Evolutionary conservation across 352 stramenopile genomes (phyloP).

Genomic region (Globisporangium uncinulatum): DNA sequence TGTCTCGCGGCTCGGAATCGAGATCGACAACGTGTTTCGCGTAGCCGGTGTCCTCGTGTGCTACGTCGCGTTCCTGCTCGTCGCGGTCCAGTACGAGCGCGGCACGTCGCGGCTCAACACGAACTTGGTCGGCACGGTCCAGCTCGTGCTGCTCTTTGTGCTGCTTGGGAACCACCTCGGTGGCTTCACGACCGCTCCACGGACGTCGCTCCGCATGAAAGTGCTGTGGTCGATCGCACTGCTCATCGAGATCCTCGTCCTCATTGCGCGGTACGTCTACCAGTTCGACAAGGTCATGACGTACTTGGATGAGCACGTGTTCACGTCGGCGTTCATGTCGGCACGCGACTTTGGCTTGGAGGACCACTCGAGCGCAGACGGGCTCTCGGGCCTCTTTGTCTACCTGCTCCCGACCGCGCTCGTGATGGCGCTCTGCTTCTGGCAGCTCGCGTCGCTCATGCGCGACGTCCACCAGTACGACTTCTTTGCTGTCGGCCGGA

Average conservation of each 20-base stretch:
- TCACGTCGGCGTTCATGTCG: conserved; percentile 65
- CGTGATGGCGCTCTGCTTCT: conserved; percentile 74
- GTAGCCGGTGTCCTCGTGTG: conserved; percentile 55
- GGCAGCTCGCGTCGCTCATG: conserved; percentile 76
- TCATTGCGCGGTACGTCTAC: conserved; percentile 73
- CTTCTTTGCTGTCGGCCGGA: conserved; percentile 55
- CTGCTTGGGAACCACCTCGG: conserved; percentile 70
- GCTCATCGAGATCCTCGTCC: conserved; percentile 56
- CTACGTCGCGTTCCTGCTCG: conserved; percentile 65
- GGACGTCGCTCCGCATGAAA: conserved; percentile 66
- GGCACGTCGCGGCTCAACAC: conserved; percentile 46
- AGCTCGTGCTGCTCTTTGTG: conserved; percentile 57
- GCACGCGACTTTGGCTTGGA: conserved; percentile 70
- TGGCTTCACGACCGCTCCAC: conserved; percentile 51
- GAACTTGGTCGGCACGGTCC: conserved; percentile 54
- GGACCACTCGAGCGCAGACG: conserved; percentile 47
- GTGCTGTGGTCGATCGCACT: conserved; percentile 76
- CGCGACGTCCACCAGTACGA: conserved; percentile 58
- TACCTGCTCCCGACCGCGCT: conserved; percentile 71
- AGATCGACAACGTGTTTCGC: conserved; percentile 76
- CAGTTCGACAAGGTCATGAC: conserved; percentile 69
- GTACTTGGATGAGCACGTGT: conserved; percentile 61
- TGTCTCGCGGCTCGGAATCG: conserved; percentile 57
- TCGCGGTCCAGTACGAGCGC: conserved; percentile 62
- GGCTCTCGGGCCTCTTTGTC: conserved; percentile 68